These are phyloP conservation scores for Fusarium papillatum DNA, from an alignment of 2,329 filamentous ascomycete genomes.

Conservation along the genomic window DNA sequence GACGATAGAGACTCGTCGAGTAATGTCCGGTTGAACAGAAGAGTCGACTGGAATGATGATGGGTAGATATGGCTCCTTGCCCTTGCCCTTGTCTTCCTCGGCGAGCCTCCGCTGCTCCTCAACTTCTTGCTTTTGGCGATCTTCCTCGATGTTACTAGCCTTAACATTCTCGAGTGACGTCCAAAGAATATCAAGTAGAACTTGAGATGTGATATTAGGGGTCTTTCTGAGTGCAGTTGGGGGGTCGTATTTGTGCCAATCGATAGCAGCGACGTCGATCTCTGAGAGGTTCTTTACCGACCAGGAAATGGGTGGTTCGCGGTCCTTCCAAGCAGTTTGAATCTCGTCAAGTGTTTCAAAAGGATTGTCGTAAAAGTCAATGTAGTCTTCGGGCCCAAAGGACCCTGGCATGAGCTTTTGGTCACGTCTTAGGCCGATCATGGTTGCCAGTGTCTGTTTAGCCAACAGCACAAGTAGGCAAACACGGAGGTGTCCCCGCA, in stretches of 20 bases:
- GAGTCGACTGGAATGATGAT: constrained; percentile 46
- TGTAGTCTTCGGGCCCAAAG: constrained; percentile 47
- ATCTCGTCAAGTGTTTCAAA: constrained; percentile 41
- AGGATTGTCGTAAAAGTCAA: constrained; percentile 47
- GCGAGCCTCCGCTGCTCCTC: constrained; percentile 40
- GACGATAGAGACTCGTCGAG: constrained; percentile 4
- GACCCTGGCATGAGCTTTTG: constrained; percentile 45
- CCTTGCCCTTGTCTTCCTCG: constrained; percentile 47
- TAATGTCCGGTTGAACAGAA: background rate
- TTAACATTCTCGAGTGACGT: constrained; percentile 62
- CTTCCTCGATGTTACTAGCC: constrained; percentile 50
- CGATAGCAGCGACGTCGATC: constrained; percentile 47
- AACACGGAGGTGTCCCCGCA: constrained; percentile 1
- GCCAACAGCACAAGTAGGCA: background rate
- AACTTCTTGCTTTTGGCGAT: constrained; percentile 45
- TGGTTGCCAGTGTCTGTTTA: constrained; percentile 4
- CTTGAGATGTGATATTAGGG: constrained; percentile 54
- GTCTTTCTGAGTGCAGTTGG: constrained; percentile 57
- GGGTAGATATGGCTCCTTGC: constrained; percentile 53
- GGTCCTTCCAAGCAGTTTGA: constrained; percentile 41
- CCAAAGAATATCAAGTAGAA: constrained; percentile 57
- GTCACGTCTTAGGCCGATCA: constrained; percentile 24
- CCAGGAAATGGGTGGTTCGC: constrained; percentile 35
- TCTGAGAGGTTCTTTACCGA: constrained; percentile 37
- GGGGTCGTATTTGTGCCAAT: constrained; percentile 63